These are phyloP conservation scores for Ogataea minuta DNA, from an alignment of 805 yeast genomes.

Conservation along the genomic window DNA sequence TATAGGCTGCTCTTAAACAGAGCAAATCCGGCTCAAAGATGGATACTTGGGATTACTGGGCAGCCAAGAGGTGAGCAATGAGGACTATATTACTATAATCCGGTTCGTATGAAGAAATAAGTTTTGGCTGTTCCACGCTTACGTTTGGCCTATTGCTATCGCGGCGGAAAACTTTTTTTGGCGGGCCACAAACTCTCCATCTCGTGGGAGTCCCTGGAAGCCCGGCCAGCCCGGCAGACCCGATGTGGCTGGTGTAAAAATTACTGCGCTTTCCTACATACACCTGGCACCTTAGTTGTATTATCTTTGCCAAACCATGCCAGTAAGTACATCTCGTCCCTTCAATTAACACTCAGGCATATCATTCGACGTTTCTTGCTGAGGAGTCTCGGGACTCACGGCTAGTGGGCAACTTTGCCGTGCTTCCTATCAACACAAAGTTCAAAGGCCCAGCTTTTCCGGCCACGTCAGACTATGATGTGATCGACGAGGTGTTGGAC, in stretches of 20 bases:
- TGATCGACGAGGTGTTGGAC: conserved; percentile 87
- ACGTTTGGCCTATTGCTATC: conserved; percentile 7
- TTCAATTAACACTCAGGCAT: conserved; percentile 44
- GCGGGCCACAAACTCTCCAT: background rate
- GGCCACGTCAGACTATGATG: conserved; percentile 73
- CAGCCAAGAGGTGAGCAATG: conserved; percentile 1
- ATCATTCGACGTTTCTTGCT: conserved; percentile 73
- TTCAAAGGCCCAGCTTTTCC: conserved; percentile 93
- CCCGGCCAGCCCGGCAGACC: background rate
- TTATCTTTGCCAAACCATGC: conserved; percentile 9
- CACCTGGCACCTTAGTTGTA: conserved; percentile 4
- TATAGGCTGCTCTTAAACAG: background rate
- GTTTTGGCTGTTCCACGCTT: conserved; percentile 12
- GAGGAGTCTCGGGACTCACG: conserved; percentile 59
- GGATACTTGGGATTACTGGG: background rate
- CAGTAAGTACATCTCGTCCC: conserved; percentile 12
- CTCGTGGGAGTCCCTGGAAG: conserved; percentile 1
- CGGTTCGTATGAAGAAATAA: conserved; percentile 9
- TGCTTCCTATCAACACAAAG: conserved; percentile 82
- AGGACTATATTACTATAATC: conserved; percentile 9
- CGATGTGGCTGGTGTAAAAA: no score
- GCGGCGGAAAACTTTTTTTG: conserved; percentile 7
- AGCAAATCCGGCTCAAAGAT: conserved; percentile 3
- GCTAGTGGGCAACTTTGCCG: conserved; percentile 72
- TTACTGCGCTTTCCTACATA: background rate